A percentile compares a stretch with the other conserved stretches of the same genome.
Evolutionary conservation across 2,329 filamentous ascomycete genomes (phyloP).

Genomic region (Macrophomina tecta): DNA sequence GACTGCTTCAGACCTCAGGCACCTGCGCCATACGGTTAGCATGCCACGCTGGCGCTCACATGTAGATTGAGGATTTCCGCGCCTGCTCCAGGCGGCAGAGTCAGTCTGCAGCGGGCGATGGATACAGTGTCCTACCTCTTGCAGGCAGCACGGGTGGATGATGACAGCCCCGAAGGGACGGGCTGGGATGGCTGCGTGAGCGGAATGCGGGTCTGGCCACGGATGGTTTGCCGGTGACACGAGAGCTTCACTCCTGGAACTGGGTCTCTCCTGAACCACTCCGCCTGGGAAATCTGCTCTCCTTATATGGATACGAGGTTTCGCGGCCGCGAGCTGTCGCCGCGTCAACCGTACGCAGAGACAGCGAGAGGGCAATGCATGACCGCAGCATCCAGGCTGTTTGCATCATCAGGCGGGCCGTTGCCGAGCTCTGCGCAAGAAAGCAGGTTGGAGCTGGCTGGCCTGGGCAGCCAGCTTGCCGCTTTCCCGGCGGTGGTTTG

Average conservation of each 20-base stretch:
- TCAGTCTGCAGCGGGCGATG: neutral
- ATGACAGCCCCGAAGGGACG: neutral
- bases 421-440: slow-evolving; percentile 10
- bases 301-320: slow-evolving; percentile 13
- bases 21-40: slow-evolving; percentile 10
- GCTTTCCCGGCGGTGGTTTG: slow-evolving; percentile 8
- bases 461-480: slow-evolving; percentile 1
- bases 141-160: neutral
- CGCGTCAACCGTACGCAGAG: neutral
- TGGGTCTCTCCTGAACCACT: neutral
- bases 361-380: slow-evolving; percentile 11
- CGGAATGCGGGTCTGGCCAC: slow-evolving; percentile 19
- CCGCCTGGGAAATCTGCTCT: neutral
- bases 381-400: slow-evolving; percentile 16
- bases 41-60: slow-evolving; percentile 4
- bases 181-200: slow-evolving; percentile 14
- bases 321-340: neutral
- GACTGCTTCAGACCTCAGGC: slow-evolving; percentile 8
- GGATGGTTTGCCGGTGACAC: slow-evolving; percentile 8
- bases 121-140: neutral
- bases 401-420: slow-evolving; percentile 23
- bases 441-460: slow-evolving; percentile 3
- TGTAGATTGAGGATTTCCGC: neutral
- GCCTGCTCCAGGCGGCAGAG: neutral
- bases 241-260: slow-evolving; percentile 6